phyloP scores from a whole-genome alignment of 2,329 filamentous ascomycete genomes.

The Aspergillus ochraceoroseus region DNA sequence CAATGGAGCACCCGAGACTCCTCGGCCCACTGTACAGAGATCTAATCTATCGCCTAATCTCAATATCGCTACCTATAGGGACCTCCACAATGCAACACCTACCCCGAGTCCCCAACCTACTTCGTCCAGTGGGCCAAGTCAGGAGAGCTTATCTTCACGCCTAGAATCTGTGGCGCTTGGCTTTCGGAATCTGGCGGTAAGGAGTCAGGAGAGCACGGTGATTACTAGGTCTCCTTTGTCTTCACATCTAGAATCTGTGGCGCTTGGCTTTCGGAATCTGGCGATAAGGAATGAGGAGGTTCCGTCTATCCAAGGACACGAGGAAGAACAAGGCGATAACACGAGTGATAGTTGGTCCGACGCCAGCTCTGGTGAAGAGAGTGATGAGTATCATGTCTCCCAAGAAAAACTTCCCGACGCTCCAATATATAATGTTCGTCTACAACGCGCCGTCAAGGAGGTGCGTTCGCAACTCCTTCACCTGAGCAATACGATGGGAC shows the following conservation, averaged over 20 bases:
- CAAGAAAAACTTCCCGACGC: constrained; percentile 16
- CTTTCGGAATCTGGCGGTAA: neutral
- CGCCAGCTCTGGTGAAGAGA: neutral
- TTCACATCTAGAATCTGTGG: constrained; percentile 1
- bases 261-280: neutral
- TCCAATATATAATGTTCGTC: constrained; percentile 17
- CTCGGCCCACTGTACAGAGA: neutral
- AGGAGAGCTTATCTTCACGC: neutral
- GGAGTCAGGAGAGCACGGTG: neutral
- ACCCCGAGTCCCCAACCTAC: neutral
- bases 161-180: neutral
- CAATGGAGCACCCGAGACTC: too few relatives aligned
- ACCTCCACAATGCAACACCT: constrained; percentile 11
- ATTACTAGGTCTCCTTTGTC: neutral
- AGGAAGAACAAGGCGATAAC: neutral
- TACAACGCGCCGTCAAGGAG: constrained; percentile 4
- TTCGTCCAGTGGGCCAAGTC: neutral
- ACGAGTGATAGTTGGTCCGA: too few relatives aligned
- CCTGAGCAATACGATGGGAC: neutral
- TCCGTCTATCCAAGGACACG: neutral
- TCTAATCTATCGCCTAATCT: neutral
- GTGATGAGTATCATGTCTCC: constrained; percentile 12
- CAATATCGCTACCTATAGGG: constrained; percentile 13
- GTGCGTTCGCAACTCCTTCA: constrained; percentile 1
- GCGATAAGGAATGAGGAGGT: neutral